phyloP scores from a whole-genome alignment of 371 early-diverging fungal species.

The Actinomortierella ambigua region DNA sequence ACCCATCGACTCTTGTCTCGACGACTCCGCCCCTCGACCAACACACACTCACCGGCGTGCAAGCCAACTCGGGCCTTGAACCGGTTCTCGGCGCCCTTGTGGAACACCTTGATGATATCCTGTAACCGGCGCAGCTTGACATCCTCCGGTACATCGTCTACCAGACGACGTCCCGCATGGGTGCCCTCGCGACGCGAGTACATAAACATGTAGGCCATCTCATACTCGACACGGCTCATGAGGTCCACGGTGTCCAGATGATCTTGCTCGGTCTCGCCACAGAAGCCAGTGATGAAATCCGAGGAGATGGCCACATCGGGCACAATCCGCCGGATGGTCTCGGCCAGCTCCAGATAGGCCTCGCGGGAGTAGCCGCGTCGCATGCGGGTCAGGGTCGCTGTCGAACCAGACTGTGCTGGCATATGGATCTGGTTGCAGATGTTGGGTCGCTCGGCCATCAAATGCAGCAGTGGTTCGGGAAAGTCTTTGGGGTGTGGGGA shows the following conservation, averaged over 20 bases:
- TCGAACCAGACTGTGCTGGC: conserved; percentile 79
- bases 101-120: conserved; percentile 73
- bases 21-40: conserved; percentile 65
- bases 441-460: conserved; percentile 71
- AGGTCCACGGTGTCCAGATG: conserved; percentile 72
- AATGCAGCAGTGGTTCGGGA: conserved; percentile 70
- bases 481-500: conserved; percentile 88
- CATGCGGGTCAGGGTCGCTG: conserved; percentile 70
- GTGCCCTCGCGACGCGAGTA: conserved; percentile 78
- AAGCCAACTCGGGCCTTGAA: conserved; percentile 60
- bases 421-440: conserved; percentile 79
- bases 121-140: conserved; percentile 65
- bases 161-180: conserved; percentile 72
- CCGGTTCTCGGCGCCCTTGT: conserved; percentile 57
- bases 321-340: conserved; percentile 65
- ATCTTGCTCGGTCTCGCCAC: conserved; percentile 81
- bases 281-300: conserved; percentile 81
- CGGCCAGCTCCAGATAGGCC: conserved; percentile 73
- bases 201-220: conserved; percentile 84
- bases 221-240: conserved; percentile 73
- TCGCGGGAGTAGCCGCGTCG: conserved; percentile 80
- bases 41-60: conserved; percentile 56
- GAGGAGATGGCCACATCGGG: conserved; percentile 78
- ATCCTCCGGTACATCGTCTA: conserved; percentile 70
- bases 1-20: conserved; percentile 51